These are phyloP conservation scores for Colletotrichum shisoi DNA, from an alignment of 2,329 filamentous ascomycete species.

Conservation along the genomic window DNA sequence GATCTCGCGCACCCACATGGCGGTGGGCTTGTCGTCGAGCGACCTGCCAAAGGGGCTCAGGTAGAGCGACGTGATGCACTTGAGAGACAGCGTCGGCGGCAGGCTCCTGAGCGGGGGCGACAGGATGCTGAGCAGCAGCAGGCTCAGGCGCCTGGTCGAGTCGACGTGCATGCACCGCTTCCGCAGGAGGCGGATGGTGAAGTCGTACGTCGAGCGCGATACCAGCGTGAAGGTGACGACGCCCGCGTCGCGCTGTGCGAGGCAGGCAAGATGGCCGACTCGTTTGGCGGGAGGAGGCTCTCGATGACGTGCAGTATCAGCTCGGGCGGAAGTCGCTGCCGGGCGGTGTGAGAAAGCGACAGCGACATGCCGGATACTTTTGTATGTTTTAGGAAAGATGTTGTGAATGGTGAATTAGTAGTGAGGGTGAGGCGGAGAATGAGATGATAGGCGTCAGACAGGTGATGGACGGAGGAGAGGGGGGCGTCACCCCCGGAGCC, in stretches of 20 bases:
- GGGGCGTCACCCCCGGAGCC: not conserved
- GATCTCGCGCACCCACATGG: conserved; percentile 53
- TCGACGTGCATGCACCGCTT: conserved; percentile 57
- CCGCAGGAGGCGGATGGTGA: conserved; percentile 55
- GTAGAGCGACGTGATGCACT: conserved; percentile 53
- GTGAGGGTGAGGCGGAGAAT: not conserved
- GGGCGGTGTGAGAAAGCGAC: not conserved
- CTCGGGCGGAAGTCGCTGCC: conserved; percentile 46
- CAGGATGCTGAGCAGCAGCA: conserved; percentile 48
- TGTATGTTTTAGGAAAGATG: not conserved
- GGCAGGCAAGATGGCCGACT: conserved; percentile 47
- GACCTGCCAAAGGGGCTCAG: conserved; percentile 50
- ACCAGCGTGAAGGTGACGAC: conserved; percentile 55
- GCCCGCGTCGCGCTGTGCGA: conserved; percentile 54
- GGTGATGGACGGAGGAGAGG: not conserved
- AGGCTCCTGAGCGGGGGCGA: conserved; percentile 5
- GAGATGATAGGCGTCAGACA: too few species aligned
- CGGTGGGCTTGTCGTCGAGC: conserved; percentile 53
- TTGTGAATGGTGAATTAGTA: too few species aligned
- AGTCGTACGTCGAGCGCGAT: conserved; percentile 52
- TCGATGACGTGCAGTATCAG: conserved; percentile 50
- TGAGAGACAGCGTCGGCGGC: conserved; percentile 42
- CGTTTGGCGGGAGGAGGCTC: conserved; percentile 47
- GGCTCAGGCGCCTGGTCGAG: conserved; percentile 48
- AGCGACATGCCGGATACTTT: not conserved